Evolutionary conservation across 805 yeast genomes (phyloP).

Genomic region (Ogataea methylovora): DNA sequence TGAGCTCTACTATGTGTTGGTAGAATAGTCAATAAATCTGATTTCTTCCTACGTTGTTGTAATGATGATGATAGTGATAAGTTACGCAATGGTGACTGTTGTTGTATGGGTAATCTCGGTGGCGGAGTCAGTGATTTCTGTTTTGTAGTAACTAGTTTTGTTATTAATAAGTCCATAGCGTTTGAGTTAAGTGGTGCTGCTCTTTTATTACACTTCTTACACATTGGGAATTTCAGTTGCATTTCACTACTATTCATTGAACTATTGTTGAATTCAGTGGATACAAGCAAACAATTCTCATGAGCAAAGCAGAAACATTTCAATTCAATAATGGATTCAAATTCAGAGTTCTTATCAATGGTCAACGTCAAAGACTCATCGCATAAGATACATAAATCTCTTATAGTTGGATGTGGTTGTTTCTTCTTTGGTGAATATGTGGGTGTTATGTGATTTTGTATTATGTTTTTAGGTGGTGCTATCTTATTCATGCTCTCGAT

Average conservation of each 20-base stretch:
- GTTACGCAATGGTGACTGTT: neutral
- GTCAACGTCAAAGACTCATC: slow-evolving; percentile 41
- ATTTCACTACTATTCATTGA: neutral
- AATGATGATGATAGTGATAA: slow-evolving; percentile 2
- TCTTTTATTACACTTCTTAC: neutral
- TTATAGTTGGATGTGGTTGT: too few species aligned
- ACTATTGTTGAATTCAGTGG: slow-evolving; percentile 21
- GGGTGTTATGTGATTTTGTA: too few species aligned
- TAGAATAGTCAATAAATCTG: neutral
- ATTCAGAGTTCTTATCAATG: slow-evolving; percentile 21
- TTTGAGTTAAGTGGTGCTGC: neutral
- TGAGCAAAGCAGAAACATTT: slow-evolving; percentile 51
- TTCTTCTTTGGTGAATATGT: too few species aligned
- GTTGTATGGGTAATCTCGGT: too few species aligned
- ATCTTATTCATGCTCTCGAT: too few species aligned
- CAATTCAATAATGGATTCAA: slow-evolving; percentile 35
- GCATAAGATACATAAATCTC: slow-evolving; percentile 31
- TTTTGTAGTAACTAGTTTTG: too few species aligned
- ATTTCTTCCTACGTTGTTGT: slow-evolving; percentile 1
- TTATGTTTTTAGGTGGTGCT: too few species aligned
- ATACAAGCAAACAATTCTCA: slow-evolving; percentile 46
- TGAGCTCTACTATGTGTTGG: too few species aligned
- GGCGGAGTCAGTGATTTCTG: neutral
- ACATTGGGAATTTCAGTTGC: slow-evolving; percentile 1
- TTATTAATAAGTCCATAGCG: neutral